Evolutionary conservation across 1,284 basidiomycete species (phyloP), one percentile per base, ranked within the genome.

Genomic region (Ustilago bromivora): DNA sequence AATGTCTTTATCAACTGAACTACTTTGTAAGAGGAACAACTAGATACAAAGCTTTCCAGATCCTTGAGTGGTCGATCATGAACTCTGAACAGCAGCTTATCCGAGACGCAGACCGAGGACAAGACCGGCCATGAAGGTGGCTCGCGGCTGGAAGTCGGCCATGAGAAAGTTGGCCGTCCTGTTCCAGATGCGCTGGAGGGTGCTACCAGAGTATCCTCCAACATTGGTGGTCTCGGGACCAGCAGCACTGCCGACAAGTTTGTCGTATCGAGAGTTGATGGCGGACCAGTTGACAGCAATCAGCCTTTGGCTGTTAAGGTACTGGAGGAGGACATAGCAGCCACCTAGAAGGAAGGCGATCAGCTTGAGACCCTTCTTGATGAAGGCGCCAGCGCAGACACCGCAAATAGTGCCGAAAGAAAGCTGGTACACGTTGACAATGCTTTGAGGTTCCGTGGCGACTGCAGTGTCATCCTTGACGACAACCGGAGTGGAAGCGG

Each of bases 311-410:
- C 79, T 76, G 61, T 75, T 79, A 17, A 85, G 60, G 74, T 85
- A 85, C 64, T 85, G 84, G 12, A 85, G 74, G 23, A 85, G 52
- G 53, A 85, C 69, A 54, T 80, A 85, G 34, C 70, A 72, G 40
- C 75, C 78, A 93, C 95, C 91, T 12, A 97, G 87, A 61, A 92
- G 87, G 87, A 95, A 95, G 0, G 95, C 96, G 28, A 93, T 87
- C 2, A 91, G 88, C 85, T 92, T 94, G 43, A 92, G 91, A 35
- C 96, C 96, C 87, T 97, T 97, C 88, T 96, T 97, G 81, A 97
- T 89, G 84, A 98, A 98, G 0, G 98, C 90, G 0, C 96, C 96
- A 0, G 94, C 91, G 82, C 94, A 98, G 57, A 98, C 86, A 2
- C 95, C 81, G 73, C 92, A 91, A 1, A 93, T 90, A 13, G 94